Conservation (phyloP, 345 rosid species). For the Toxicodendron radicans region DNA sequence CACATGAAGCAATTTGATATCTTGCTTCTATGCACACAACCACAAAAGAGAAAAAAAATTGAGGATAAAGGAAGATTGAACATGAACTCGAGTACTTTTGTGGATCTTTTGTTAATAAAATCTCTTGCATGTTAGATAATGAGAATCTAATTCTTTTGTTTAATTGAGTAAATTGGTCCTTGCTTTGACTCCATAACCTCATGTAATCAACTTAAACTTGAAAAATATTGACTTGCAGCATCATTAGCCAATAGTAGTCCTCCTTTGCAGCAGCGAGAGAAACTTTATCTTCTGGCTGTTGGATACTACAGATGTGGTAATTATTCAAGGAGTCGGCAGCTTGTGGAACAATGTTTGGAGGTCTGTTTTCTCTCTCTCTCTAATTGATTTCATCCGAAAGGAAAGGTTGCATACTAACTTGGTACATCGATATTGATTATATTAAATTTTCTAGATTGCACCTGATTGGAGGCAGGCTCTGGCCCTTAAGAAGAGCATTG, state of each 20-base stretch:
- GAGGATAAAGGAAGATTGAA: background rate
- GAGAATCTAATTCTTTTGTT: background rate
- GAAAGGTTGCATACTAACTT: background rate
- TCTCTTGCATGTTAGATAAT: background rate
- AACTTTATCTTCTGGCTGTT: slow-evolving; percentile 79
- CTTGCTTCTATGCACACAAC: too few relatives aligned
- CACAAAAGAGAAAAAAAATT: too few relatives aligned
- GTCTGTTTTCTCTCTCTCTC: slow-evolving; percentile 26
- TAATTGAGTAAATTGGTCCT: background rate
- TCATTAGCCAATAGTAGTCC: slow-evolving; percentile 52
- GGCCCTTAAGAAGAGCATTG: slow-evolving; percentile 61
- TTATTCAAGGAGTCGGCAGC: slow-evolving; percentile 63
- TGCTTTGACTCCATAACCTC: slow-evolving; percentile 6
- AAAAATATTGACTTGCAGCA: slow-evolving; percentile 39
- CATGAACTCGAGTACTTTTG: background rate
- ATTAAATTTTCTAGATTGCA: slow-evolving; percentile 44
- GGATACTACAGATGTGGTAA: slow-evolving; percentile 75
- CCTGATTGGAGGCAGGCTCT: slow-evolving; percentile 89
- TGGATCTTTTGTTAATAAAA: slow-evolving; percentile 1
- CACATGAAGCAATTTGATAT: background rate
- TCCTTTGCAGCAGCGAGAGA: slow-evolving; percentile 57
- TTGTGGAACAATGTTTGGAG: slow-evolving; percentile 67
- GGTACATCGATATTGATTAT: too few relatives aligned
- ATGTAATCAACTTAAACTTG: background rate
- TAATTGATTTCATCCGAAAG: background rate